Conservation (phyloP, 306 rosid species). For the Fragaria ananassa region DNA sequence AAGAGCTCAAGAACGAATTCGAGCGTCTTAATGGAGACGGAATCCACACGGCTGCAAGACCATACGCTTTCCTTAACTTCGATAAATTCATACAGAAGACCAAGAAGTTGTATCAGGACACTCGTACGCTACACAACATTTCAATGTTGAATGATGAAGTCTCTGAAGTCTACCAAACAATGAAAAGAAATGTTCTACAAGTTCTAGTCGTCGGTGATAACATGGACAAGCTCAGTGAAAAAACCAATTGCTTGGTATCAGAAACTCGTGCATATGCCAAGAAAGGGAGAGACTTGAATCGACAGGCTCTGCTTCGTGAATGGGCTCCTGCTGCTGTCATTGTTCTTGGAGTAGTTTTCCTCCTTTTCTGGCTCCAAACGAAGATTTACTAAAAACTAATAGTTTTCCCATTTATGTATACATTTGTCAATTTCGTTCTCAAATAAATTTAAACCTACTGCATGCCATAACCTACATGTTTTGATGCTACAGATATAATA, state of each 20-base stretch:
- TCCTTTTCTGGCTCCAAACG: conserved; percentile 88
- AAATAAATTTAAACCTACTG: no score
- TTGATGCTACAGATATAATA: no score
- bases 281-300: conserved; percentile 85
- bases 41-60: conserved; percentile 98
- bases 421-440: no score
- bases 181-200: conserved; percentile 99
- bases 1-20: conserved; percentile 93
- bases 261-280: conserved; percentile 93
- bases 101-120: conserved; percentile 96
- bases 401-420: no score
- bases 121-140: conserved; percentile 91
- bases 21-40: conserved; percentile 86
- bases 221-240: conserved; percentile 97
- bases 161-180: conserved; percentile 95
- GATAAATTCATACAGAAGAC: conserved; percentile 95
- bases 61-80: conserved; percentile 96
- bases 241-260: conserved; percentile 83
- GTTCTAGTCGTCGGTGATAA: conserved; percentile 99
- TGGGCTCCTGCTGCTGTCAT: conserved; percentile 92
- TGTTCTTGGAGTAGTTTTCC: conserved; percentile 90
- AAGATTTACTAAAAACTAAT: conserved; percentile 24
- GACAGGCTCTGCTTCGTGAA: conserved; percentile 92
- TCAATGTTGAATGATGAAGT: conserved; percentile 95
- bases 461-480: no score